These are phyloP conservation scores for Syzygium grande DNA, from an alignment of 345 rosid genomes.

Conservation along the genomic window DNA sequence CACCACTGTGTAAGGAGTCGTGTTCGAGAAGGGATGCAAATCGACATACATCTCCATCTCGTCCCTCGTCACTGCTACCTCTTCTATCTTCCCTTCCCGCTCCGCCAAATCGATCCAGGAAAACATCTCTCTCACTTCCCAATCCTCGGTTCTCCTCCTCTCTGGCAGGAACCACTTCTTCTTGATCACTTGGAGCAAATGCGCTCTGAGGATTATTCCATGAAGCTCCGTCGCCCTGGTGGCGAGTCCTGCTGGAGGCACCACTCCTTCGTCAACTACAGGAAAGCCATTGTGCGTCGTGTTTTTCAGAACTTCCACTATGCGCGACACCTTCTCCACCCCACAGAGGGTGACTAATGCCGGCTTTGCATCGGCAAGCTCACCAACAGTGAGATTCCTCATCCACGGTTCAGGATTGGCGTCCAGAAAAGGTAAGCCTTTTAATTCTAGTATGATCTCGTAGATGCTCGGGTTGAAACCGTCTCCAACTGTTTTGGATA, in stretches of 20 bases:
- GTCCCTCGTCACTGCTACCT: constrained; percentile 48
- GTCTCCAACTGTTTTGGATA: constrained; percentile 85
- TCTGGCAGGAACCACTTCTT: constrained; percentile 79
- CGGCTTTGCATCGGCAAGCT: constrained; percentile 73
- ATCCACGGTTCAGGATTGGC: constrained; percentile 96
- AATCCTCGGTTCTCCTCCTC: constrained; percentile 73
- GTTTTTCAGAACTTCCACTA: constrained; percentile 69
- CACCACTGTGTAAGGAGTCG: constrained; percentile 80
- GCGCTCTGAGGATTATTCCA: constrained; percentile 81
- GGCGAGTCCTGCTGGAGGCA: constrained; percentile 31
- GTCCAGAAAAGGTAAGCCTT: constrained; percentile 90
- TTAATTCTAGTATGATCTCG: constrained; percentile 70
- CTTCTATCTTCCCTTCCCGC: constrained; percentile 56
- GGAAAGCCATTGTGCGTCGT: constrained; percentile 80
- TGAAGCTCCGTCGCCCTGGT: constrained; percentile 40
- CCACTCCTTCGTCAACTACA: constrained; percentile 40
- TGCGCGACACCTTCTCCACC: constrained; percentile 63
- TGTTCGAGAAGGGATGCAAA: constrained; percentile 83
- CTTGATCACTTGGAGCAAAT: constrained; percentile 54
- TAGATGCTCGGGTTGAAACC: constrained; percentile 79
- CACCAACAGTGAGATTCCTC: constrained; percentile 82
- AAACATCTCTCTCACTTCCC: constrained; percentile 76
- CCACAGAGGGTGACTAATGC: constrained; percentile 60
- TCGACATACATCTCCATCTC: constrained; percentile 90
- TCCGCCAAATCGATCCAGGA: constrained; percentile 77